Conservation (phyloP, 495 filamentous ascomycete species). For the Penicillium steckii region DNA sequence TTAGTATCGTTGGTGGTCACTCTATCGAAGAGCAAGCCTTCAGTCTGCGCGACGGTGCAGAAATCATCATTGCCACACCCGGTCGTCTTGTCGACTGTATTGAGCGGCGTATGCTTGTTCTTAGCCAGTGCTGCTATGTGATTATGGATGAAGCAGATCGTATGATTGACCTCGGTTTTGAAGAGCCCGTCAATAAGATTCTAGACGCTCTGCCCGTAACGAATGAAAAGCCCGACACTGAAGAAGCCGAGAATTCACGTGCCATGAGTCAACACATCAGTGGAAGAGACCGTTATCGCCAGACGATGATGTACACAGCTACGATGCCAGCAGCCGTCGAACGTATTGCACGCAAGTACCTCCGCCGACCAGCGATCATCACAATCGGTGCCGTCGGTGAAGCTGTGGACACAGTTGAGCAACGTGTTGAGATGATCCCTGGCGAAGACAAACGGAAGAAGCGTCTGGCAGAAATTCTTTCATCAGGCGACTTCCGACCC, state of each 20-base stretch:
- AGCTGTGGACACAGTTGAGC: slow-evolving; percentile 98
- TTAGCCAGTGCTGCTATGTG: slow-evolving; percentile 95
- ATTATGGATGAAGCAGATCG: slow-evolving; percentile 99
- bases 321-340: slow-evolving; percentile 96
- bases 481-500: slow-evolving; percentile 78
- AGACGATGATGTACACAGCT: slow-evolving; percentile 99
- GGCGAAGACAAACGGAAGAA: slow-evolving; percentile 99
- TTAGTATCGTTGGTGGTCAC: slow-evolving; percentile 96
- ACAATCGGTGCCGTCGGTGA: slow-evolving; percentile 94
- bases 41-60: slow-evolving; percentile 89
- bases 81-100: slow-evolving; percentile 97
- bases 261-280: slow-evolving; percentile 82
- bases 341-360: slow-evolving; percentile 93
- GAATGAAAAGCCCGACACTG: slow-evolving; percentile 95
- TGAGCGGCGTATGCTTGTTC: slow-evolving; percentile 85
- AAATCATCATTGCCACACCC: slow-evolving; percentile 98
- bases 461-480: slow-evolving; percentile 86
- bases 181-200: slow-evolving; percentile 97
- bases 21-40: slow-evolving; percentile 93
- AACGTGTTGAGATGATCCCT: slow-evolving; percentile 88
- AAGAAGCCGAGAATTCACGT: slow-evolving; percentile 84
- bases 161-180: slow-evolving; percentile 99
- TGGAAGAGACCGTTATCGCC: slow-evolving; percentile 84
- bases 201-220: slow-evolving; percentile 92
- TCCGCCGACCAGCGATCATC: slow-evolving; percentile 89